A percentile compares a stretch with the other conserved stretches of the same genome.
Evolutionary conservation across 768 basidiomycete genomes (phyloP).

Genomic region (Phylloporus sp.): DNA sequence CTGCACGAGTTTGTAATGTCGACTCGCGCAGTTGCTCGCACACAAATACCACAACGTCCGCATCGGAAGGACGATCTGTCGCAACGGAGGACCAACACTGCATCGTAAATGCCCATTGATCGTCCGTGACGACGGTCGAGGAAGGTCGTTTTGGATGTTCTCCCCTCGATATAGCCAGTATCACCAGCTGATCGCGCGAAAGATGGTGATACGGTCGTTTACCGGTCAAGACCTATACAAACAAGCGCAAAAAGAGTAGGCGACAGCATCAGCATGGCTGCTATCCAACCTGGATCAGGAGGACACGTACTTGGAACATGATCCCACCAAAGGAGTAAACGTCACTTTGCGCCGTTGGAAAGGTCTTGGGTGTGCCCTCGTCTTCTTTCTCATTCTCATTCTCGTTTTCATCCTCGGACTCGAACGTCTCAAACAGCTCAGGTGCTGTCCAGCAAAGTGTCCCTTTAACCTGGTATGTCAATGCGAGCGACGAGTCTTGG

Average conservation of each 20-base stretch:
- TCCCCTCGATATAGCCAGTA: conserved; percentile 15
- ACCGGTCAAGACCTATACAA: conserved; percentile 18
- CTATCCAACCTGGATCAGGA: neutral
- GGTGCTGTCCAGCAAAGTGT: conserved; percentile 51
- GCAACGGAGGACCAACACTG: conserved; percentile 27
- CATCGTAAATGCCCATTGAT: conserved; percentile 23
- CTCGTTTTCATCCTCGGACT: neutral
- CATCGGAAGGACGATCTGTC: conserved; percentile 30
- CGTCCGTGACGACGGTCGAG: conserved; percentile 9
- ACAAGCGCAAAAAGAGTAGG: neutral
- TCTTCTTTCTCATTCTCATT: neutral
- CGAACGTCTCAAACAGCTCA: conserved; percentile 28
- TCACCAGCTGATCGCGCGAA: conserved; percentile 14
- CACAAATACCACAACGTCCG: conserved; percentile 25
- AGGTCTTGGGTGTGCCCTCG: neutral
- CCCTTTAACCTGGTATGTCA: conserved; percentile 31
- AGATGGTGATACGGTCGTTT: conserved; percentile 22
- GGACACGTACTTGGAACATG: conserved; percentile 20
- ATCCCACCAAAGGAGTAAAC: conserved; percentile 32
- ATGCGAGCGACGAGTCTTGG: conserved; percentile 30
- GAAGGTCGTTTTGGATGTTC: conserved; percentile 13
- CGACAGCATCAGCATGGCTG: neutral
- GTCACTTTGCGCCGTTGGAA: conserved; percentile 33
- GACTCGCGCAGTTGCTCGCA: conserved; percentile 11
- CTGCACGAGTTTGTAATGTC: neutral